phyloP scores from a whole-genome alignment of 352 stramenopile genomes.

The Phytophthora kernoviae region DNA sequence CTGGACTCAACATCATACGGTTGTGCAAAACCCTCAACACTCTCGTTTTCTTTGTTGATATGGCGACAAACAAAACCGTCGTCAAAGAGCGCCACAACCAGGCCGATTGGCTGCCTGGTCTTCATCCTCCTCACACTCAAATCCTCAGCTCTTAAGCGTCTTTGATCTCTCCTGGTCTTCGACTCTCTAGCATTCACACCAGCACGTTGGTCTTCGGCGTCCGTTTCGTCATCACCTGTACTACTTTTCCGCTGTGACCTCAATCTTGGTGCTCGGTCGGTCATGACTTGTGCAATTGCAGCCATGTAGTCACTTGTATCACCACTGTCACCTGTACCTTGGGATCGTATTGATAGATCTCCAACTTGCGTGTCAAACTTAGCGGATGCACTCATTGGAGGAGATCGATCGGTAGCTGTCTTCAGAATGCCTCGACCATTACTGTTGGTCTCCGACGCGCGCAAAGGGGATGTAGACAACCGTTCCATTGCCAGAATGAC shows the following conservation, averaged over 20 bases:
- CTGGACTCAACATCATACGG: constrained; percentile 72
- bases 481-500: constrained; percentile 1
- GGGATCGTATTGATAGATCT: constrained; percentile 22
- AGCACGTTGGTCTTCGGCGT: neutral
- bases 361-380: constrained; percentile 36
- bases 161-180: constrained; percentile 7
- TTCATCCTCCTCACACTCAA: neutral
- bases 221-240: neutral
- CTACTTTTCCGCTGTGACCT: neutral
- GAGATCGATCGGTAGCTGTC: constrained; percentile 4
- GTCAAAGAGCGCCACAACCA: constrained; percentile 66
- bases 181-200: constrained; percentile 2
- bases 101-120: constrained; percentile 14
- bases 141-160: neutral
- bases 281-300: constrained; percentile 3
- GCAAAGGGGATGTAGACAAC: constrained; percentile 7
- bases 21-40: constrained; percentile 70
- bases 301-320: constrained; percentile 16
- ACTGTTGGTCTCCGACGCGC: constrained; percentile 1
- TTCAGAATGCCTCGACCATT: constrained; percentile 4
- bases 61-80: constrained; percentile 76
- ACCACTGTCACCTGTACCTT: constrained; percentile 1
- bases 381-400: constrained; percentile 2
- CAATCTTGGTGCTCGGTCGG: neutral
- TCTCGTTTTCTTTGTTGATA: constrained; percentile 51